phyloP scores from a whole-genome alignment of 179 eudicot species.

The Spergularia azorica region DNA sequence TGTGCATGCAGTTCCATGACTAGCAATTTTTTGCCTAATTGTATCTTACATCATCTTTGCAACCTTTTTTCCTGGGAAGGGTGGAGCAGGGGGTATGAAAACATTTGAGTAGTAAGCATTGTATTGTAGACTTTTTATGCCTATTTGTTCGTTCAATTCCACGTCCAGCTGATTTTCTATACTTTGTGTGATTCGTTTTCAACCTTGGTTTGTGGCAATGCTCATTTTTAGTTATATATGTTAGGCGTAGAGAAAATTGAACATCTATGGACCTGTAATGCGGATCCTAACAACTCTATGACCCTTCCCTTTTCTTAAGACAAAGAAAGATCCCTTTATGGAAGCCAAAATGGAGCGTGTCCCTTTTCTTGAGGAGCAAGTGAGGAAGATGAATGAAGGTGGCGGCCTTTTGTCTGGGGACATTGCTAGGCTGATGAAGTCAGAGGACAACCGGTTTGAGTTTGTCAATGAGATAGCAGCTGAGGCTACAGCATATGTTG shows the following conservation, averaged over 20 bases:
- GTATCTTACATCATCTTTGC: no score
- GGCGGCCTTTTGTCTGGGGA: conserved; percentile 70
- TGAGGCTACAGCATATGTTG: conserved; percentile 73
- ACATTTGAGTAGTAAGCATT: no score
- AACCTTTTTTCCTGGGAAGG: no score
- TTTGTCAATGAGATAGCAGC: conserved; percentile 90
- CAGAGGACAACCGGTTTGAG: conserved; percentile 76
- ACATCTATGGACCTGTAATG: background rate
- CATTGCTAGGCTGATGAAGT: conserved; percentile 63
- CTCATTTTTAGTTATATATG: no score
- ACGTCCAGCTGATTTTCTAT: background rate
- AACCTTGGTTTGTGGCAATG: background rate
- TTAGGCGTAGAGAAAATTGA: background rate
- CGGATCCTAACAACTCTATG: conserved; percentile 18
- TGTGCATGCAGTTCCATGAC: no score
- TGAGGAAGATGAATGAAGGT: conserved; percentile 68
- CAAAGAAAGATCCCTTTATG: conserved; percentile 60
- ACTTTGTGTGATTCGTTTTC: background rate
- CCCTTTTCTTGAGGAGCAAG: conserved; percentile 93
- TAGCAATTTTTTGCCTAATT: no score
- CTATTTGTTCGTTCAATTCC: no score
- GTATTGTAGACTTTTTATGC: no score
- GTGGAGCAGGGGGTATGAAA: no score
- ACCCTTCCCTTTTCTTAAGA: conserved; percentile 28
- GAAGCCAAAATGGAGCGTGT: conserved; percentile 58